Conservation (phyloP, 352 stramenopile genomes). For the Pythium chondricola region DNA sequence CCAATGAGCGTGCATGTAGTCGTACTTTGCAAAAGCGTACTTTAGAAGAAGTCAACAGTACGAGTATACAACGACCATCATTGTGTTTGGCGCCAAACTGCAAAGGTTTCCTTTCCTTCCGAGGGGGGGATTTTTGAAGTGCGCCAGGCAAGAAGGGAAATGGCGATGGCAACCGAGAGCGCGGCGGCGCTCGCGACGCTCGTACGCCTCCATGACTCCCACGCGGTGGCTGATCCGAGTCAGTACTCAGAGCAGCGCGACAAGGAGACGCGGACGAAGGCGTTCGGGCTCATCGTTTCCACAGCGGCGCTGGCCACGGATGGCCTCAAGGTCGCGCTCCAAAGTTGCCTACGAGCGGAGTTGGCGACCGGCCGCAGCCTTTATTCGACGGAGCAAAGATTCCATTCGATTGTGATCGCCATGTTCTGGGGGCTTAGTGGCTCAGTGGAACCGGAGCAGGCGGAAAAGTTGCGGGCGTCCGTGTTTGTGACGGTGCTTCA, state of each 20-base stretch:
- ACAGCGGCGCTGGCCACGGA: slow-evolving; percentile 15
- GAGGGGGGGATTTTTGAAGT: too few species aligned
- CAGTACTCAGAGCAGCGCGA: slow-evolving; percentile 4
- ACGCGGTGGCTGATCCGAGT: background rate
- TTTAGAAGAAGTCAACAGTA: too few species aligned
- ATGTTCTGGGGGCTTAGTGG: slow-evolving; percentile 31
- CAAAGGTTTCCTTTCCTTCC: too few species aligned
- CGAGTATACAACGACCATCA: too few species aligned
- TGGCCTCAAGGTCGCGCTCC: slow-evolving; percentile 21
- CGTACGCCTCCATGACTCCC: slow-evolving; percentile 20
- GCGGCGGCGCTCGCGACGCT: slow-evolving; percentile 18
- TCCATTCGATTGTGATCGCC: slow-evolving; percentile 24
- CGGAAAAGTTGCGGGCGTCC: slow-evolving; percentile 19
- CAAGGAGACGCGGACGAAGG: background rate
- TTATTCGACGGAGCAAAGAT: slow-evolving; percentile 25
- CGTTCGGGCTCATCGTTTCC: slow-evolving; percentile 14
- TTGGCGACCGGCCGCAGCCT: slow-evolving; percentile 20
- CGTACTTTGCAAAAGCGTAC: background rate
- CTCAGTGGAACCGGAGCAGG: slow-evolving; percentile 8
- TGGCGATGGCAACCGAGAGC: too few species aligned
- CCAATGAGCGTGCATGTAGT: slow-evolving; percentile 3
- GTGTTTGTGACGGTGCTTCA: slow-evolving; percentile 22
- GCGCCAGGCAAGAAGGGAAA: too few species aligned
- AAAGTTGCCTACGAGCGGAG: slow-evolving; percentile 15
- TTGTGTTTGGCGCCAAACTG: too few species aligned